Evolutionary conservation across 106 monocot species (phyloP).

Genomic region (Allium cepa): DNA sequence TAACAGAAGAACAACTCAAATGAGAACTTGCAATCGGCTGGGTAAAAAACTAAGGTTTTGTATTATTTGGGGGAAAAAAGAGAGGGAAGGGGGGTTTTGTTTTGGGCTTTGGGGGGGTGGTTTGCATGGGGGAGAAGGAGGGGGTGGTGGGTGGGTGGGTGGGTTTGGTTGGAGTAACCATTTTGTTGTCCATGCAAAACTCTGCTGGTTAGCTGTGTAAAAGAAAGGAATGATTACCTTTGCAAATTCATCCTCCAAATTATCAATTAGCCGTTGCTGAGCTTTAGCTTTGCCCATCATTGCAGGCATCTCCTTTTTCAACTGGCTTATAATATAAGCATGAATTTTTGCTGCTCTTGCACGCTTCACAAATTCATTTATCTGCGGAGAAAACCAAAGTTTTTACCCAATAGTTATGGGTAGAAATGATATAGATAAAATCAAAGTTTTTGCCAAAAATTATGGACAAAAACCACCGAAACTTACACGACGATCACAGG

Average conservation of each 20-base stretch:
- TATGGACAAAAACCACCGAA: neutral
- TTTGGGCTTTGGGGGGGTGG: too few relatives aligned
- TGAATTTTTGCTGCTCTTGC: conserved; percentile 90
- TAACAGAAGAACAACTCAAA: too few relatives aligned
- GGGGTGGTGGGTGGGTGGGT: too few relatives aligned
- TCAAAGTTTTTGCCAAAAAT: neutral
- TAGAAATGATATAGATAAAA: neutral
- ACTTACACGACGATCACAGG: conserved; percentile 77
- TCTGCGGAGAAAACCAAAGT: conserved; percentile 27
- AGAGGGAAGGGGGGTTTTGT: too few relatives aligned
- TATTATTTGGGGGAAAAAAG: too few relatives aligned
- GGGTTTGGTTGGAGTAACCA: too few relatives aligned
- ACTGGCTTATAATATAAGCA: conserved; percentile 86
- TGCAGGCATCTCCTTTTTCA: conserved; percentile 94
- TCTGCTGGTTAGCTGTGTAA: too few relatives aligned
- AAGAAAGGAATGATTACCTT: conserved; percentile 38
- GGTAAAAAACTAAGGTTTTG: too few relatives aligned
- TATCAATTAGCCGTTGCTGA: conserved; percentile 75
- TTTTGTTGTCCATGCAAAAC: too few relatives aligned
- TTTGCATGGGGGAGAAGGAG: too few relatives aligned
- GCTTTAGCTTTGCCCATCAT: conserved; percentile 93
- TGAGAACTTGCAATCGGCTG: too few relatives aligned
- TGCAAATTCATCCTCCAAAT: conserved; percentile 72
- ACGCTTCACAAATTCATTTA: conserved; percentile 97
- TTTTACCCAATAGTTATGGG: neutral